Evolutionary conservation across 1,139 yeast genomes (phyloP).

Genomic region (Kodamaea suecica): DNA sequence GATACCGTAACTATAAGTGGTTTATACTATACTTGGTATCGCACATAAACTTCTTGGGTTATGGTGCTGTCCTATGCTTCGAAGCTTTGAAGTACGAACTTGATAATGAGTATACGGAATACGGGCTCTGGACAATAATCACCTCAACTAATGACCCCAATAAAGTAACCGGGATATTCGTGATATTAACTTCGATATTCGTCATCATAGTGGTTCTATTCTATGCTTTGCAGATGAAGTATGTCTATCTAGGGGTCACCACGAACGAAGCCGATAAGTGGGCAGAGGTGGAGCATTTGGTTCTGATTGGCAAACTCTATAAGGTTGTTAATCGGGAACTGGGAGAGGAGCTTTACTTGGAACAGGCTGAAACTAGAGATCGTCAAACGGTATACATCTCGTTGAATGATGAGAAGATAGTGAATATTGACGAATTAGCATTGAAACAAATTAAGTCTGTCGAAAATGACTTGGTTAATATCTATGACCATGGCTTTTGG

Average conservation of each 20-base stretch:
- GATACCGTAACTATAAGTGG: conserved; percentile 69
- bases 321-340: not conserved
- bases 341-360: conserved; percentile 16
- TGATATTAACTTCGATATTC: conserved; percentile 53
- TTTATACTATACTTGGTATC: conserved; percentile 60
- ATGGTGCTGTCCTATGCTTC: conserved; percentile 54
- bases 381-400: conserved; percentile 26
- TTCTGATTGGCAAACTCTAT: conserved; percentile 37
- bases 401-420: conserved; percentile 24
- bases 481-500: conserved; percentile 67
- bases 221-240: conserved; percentile 56
- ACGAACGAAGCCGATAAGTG: conserved; percentile 87
- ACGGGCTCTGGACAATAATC: conserved; percentile 28
- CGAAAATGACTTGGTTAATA: conserved; percentile 49
- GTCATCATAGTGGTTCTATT: conserved; percentile 56
- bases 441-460: conserved; percentile 35
- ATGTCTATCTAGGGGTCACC: conserved; percentile 79
- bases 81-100: conserved; percentile 14
- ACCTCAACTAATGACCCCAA: conserved; percentile 30
- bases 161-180: conserved; percentile 49
- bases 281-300: conserved; percentile 65
- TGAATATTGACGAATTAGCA: conserved; percentile 12
- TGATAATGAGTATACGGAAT: conserved; percentile 12
- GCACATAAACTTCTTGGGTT: conserved; percentile 53
- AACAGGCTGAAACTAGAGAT: conserved; percentile 15